phyloP scores from a whole-genome alignment of 225 moss, liverwort and hornwort species.

The Physcomitrellopsis africana region DNA sequence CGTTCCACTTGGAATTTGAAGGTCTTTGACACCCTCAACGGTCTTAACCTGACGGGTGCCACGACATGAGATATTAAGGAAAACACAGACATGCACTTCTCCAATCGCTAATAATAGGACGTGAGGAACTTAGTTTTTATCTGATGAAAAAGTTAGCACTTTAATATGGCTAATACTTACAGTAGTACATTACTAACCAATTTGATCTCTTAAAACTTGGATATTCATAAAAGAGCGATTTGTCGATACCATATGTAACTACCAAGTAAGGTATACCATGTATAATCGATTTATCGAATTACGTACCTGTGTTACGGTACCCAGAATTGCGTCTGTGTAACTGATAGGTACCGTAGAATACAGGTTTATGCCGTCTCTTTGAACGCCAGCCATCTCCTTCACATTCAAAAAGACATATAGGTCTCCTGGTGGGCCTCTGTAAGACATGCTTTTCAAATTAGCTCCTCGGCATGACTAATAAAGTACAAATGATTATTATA shows the following conservation, averaged over 20 bases:
- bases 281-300: conserved; percentile 18
- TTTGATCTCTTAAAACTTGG: neutral
- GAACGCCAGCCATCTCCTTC: conserved; percentile 81
- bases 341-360: conserved; percentile 76
- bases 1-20: conserved; percentile 86
- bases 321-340: conserved; percentile 91
- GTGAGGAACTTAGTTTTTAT: neutral
- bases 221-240: neutral
- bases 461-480: conserved; percentile 1
- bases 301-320: conserved; percentile 67
- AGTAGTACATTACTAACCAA: neutral
- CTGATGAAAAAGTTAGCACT: neutral
- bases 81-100: neutral
- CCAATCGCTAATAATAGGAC: neutral
- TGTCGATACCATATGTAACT: neutral
- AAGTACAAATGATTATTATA: neutral
- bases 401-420: conserved; percentile 93
- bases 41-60: conserved; percentile 74
- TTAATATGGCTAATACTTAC: neutral
- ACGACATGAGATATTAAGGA: conserved; percentile 4
- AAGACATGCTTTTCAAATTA: conserved; percentile 24
- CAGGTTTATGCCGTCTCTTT: conserved; percentile 94
- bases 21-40: conserved; percentile 78
- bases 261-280: neutral
- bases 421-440: conserved; percentile 93